Conservation (phyloP, 306 rosid genomes). For the Fragaria iinumae region DNA sequence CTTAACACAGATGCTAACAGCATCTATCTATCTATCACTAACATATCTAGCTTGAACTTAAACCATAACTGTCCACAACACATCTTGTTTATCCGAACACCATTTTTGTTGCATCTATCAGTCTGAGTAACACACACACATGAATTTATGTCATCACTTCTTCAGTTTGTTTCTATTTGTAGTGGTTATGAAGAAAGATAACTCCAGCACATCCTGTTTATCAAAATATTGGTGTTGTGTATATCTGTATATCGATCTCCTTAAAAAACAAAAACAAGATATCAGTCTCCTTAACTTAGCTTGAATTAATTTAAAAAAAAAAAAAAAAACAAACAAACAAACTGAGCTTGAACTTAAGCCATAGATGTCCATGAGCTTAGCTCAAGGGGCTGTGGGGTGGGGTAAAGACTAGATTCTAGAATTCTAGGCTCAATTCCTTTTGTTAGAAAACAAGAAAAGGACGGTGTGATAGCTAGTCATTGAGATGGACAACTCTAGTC, state of each 20-base stretch:
- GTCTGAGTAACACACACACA: neutral
- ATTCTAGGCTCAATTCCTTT: conserved; percentile 4
- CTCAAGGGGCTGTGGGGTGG: neutral
- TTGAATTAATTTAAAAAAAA: neutral
- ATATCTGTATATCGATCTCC: neutral
- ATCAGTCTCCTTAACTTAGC: conserved; percentile 1
- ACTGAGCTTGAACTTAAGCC: neutral
- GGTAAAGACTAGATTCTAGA: neutral
- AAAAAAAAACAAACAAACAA: no score
- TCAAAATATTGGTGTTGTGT: neutral
- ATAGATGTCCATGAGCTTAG: neutral
- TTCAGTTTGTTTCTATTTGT: conserved; percentile 12
- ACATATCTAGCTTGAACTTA: neutral
- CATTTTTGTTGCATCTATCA: neutral
- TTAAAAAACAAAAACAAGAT: neutral
- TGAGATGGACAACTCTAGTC: neutral
- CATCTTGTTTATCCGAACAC: neutral
- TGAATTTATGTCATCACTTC: neutral
- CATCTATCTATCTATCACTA: neutral
- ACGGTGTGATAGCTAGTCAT: neutral
- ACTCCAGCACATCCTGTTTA: conserved; percentile 2
- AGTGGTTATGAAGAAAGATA: conserved; percentile 8
- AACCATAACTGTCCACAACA: neutral
- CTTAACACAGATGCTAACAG: no score
- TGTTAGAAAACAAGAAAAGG: neutral